These are phyloP conservation scores for Aegle marmelos DNA, from an alignment of 345 rosid genomes.

Conservation along the genomic window DNA sequence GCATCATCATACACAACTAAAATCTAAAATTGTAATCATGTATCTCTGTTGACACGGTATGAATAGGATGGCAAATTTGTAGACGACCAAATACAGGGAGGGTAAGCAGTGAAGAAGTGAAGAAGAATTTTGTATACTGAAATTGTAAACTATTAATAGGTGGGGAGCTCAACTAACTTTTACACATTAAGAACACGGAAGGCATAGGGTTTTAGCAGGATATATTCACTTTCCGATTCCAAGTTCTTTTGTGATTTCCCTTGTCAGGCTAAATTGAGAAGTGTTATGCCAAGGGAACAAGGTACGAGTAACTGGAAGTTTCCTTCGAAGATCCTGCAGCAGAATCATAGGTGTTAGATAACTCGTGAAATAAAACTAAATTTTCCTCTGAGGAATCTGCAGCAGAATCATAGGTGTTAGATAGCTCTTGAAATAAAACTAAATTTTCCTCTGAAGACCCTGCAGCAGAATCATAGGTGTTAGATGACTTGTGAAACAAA, in stretches of 20 bases:
- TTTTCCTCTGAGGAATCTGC: constrained; percentile 88
- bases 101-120: neutral
- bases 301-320: constrained; percentile 95
- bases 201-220: neutral
- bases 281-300: constrained; percentile 94
- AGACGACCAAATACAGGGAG: neutral
- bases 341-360: neutral
- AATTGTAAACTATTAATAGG: neutral
- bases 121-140: neutral
- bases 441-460: constrained; percentile 97
- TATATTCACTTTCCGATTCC: constrained; percentile 66
- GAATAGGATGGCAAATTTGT: neutral
- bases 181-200: neutral
- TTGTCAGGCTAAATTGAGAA: constrained; percentile 84
- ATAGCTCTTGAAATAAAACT: neutral
- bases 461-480: constrained; percentile 23
- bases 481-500: neutral
- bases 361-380: neutral
- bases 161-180: constrained; percentile 1
- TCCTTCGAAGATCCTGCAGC: constrained; percentile 89
- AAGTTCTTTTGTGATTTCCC: constrained; percentile 86
- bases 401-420: neutral
- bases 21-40: neutral
- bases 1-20: neutral
- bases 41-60: neutral